phyloP scores from a whole-genome alignment of 2,329 filamentous ascomycete species.

The Talaromyces islandicus region DNA sequence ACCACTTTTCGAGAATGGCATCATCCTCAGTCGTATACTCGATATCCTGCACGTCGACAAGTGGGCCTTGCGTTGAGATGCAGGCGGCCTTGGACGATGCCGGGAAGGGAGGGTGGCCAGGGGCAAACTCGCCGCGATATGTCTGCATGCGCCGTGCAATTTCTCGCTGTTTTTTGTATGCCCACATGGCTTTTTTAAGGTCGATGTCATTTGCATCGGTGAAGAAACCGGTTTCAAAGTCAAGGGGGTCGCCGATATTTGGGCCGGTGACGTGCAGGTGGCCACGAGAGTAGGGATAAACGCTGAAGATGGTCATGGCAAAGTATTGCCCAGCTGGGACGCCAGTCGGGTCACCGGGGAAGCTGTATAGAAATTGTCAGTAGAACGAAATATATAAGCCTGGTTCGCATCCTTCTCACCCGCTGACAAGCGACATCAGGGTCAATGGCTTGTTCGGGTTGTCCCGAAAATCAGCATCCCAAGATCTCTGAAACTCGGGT shows the following conservation, averaged over 20 bases:
- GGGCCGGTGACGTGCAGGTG: constrained; percentile 1
- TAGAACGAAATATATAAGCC: background rate
- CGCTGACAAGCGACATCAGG: background rate
- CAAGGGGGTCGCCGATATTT: background rate
- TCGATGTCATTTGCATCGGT: background rate
- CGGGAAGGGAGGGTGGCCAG: constrained; percentile 1
- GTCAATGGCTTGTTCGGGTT: constrained; percentile 1
- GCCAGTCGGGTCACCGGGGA: background rate
- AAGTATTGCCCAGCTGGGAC: constrained; percentile 1
- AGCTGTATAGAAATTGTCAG: background rate
- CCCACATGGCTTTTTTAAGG: constrained; percentile 1
- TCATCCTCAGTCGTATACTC: constrained; percentile 11
- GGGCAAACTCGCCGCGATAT: background rate
- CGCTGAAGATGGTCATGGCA: background rate
- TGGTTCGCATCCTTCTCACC: background rate
- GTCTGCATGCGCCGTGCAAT: constrained; percentile 2
- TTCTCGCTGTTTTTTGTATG: constrained; percentile 6
- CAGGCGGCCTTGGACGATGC: background rate
- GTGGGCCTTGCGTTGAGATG: background rate
- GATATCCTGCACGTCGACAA: background rate
- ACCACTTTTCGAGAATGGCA: constrained; percentile 16
- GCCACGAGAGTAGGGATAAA: constrained; percentile 3
- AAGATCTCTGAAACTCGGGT: background rate
- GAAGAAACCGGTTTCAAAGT: constrained; percentile 1
- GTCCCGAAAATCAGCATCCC: background rate